These are phyloP conservation scores for Sesbania bispinosa DNA, from an alignment of 306 rosid species.

Conservation along the genomic window DNA sequence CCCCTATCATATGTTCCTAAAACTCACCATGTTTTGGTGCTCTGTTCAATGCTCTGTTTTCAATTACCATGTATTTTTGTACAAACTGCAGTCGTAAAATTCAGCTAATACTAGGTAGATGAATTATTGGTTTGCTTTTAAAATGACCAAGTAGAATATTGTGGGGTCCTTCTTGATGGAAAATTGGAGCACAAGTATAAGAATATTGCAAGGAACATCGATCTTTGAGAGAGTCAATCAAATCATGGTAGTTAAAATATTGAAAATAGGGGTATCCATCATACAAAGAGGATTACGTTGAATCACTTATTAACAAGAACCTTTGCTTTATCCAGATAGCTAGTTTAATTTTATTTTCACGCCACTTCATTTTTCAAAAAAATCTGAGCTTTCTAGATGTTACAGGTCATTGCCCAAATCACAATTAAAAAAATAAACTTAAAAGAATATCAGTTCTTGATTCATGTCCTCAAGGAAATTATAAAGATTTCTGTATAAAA, in stretches of 20 bases:
- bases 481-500: background rate
- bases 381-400: slow-evolving; percentile 20
- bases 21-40: background rate
- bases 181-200: slow-evolving; percentile 11
- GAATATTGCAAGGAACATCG: slow-evolving; percentile 21
- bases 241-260: slow-evolving; percentile 32
- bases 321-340: background rate
- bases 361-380: slow-evolving; percentile 7
- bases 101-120: background rate
- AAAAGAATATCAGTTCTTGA: background rate
- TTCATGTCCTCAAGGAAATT: background rate
- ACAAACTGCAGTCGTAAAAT: background rate
- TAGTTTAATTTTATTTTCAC: slow-evolving; percentile 27
- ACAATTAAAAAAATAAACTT: background rate
- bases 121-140: slow-evolving; percentile 4
- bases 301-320: background rate
- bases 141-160: background rate
- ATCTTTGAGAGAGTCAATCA: slow-evolving; percentile 5
- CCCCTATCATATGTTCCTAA: background rate
- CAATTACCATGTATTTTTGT: background rate
- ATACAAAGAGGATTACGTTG: slow-evolving; percentile 7
- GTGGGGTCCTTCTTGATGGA: slow-evolving; percentile 32
- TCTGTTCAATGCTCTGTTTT: background rate
- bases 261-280: slow-evolving; percentile 18
- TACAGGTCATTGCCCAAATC: slow-evolving; percentile 29